Evolutionary conservation across 306 rosid species (phyloP), one percentile per base, ranked within the genome.

Genomic region (Trifolium repens): DNA sequence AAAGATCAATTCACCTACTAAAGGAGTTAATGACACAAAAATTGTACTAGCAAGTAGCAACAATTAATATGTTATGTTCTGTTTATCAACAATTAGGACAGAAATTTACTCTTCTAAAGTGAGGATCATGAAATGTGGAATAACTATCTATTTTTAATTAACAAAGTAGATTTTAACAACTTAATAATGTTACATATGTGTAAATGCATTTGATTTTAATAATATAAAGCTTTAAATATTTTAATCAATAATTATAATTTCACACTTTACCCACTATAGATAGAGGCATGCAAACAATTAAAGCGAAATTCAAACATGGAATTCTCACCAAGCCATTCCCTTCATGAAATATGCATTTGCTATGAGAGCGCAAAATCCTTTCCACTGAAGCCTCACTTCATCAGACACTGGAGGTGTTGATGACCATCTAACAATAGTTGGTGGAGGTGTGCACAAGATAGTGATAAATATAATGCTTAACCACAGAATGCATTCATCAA

Each of bases 261-360:
- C 27, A 26, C 27, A 26, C 27, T 26, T 26, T 26, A 26, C 27
- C 2, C 2, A 26, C 27, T 26, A 26, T 26, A 26, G 27, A 26
- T 26, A 26, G 42, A 39, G 42, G 9, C 42, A 0, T 39, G 42
- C 8, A 39, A 39, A 39, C 42, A 39, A 39, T 1, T 50, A 50
- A 8, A 9, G 61, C 65, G 78, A 71, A 71, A 37, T 53, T 39
- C 22, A 75, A 70, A 54, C 43, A 69, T 47, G 43, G 65, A 59
- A 80, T 72, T 72, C 93, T 85, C 80, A 92, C 99, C 97, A 94
- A 69, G 99, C 99, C 99, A 94, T 94, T 91, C 99, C 99, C 72
- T 89, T 87, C 79, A 89, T 78, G 39, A 47, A 94, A 82, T 94
- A 94, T 40, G 99, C 99, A 84, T 94, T 94, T 73, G 99, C 97